Base-by-base conservation (phyloP, 495 filamentous ascomycete genomes). In the Oleoguttula mirabilis region DNA sequence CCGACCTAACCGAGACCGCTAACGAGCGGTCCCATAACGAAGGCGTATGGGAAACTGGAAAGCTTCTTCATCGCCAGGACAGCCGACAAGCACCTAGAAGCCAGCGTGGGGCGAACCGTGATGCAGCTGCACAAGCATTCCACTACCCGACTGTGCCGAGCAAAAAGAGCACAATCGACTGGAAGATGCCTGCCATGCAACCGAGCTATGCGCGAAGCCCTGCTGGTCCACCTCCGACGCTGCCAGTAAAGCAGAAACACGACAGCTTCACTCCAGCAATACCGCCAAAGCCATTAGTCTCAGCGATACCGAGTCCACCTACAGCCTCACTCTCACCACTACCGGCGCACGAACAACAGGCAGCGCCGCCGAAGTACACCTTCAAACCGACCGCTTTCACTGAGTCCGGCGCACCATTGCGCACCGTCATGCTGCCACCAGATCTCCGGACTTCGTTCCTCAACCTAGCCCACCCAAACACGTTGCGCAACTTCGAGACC, bases 371-470 rank as follows among this genome's bases (percentile, higher is more conserved):
- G 36, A 43, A 60, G 44, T 19, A 44, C 52, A 84, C 82, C 10
- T 95, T 96, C 65, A 80, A 80, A 39, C 80, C 88, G 2, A 78
- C 82, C 1, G 84, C 85, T 0, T 86, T 84, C 49, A 75, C 94
- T 12, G 90, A 98, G 55, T 88, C 83, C 49, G 88, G 88, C 11
- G 75, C 74, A 2, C 81, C 86, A 15, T 68, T 98, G 12, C 80
- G 90, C 23, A 82, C 88, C 0, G 67, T 98, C 36, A 94, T 95
- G 57, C 71, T 98, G 7, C 86, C 90, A 1, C 67, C 76, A 2
- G 60, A 72, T 4, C 72, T 98, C 2, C 85, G 90, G 8, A 50
- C 60, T 2, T 59, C 61, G 11, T 98, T 98, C 59, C 67, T 96
- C 10, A 54, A 66, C 2, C 55, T 83, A 14, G 90, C 87, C 3